These are phyloP conservation scores for Rhodotorula diobovata DNA, from an alignment of 768 basidiomycete genomes.

Conservation along the genomic window DNA sequence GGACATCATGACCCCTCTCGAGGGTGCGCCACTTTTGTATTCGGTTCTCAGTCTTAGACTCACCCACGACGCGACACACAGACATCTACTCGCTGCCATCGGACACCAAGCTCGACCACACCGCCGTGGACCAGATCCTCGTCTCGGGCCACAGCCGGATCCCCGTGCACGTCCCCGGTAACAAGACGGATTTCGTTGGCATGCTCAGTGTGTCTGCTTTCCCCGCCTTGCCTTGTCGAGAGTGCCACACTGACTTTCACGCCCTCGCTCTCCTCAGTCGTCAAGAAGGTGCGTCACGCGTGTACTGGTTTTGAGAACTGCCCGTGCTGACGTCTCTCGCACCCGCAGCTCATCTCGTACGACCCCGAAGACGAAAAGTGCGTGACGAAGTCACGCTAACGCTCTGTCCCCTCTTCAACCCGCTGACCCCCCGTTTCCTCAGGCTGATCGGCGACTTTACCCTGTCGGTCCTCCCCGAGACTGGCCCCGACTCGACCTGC, in stretches of 20 bases:
- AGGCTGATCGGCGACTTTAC: slow-evolving; percentile 69
- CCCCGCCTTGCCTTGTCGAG: not conserved
- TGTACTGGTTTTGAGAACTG: not conserved
- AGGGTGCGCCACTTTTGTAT: slow-evolving; percentile 46
- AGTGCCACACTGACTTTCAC: slow-evolving; percentile 40
- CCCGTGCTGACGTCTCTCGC: slow-evolving; percentile 43
- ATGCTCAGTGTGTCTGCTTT: slow-evolving; percentile 52
- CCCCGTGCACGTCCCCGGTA: slow-evolving; percentile 71
- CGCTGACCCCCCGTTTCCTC: not conserved
- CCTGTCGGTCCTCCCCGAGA: slow-evolving; percentile 83
- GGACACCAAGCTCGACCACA: slow-evolving; percentile 73
- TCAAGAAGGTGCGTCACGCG: slow-evolving; percentile 10
- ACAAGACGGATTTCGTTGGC: slow-evolving; percentile 68
- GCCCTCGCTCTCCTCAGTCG: not conserved
- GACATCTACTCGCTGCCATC: slow-evolving; percentile 76
- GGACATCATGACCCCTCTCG: slow-evolving; percentile 73
- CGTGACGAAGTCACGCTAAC: too few relatives aligned
- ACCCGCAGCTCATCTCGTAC: slow-evolving; percentile 68
- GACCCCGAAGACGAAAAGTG: slow-evolving; percentile 66
- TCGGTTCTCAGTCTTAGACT: fast-evolving
- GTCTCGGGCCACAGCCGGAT: slow-evolving; percentile 78
- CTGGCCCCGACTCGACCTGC: slow-evolving; percentile 78
- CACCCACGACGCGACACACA: not conserved
- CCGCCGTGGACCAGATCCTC: slow-evolving; percentile 62
- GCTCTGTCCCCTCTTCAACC: slow-evolving; percentile 2